These are phyloP conservation scores for Digitaria exilis DNA, from an alignment of 202 grass and related monocot species.

Conservation along the genomic window DNA sequence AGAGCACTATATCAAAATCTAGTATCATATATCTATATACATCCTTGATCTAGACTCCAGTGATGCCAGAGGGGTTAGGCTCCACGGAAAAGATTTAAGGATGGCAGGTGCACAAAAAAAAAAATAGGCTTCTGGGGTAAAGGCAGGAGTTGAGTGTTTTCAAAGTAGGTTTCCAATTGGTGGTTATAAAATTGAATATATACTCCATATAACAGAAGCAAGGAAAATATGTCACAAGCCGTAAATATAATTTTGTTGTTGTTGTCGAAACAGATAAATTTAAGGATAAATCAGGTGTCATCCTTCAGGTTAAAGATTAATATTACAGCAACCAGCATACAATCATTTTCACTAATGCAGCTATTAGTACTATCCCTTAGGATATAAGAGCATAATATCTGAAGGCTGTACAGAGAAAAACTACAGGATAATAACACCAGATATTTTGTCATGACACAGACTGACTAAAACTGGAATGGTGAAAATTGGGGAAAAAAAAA, in stretches of 20 bases:
- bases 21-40: not conserved
- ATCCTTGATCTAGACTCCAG: constrained; percentile 16
- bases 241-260: not conserved
- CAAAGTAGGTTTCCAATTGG: not conserved
- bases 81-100: not conserved
- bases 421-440: not conserved
- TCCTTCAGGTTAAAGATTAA: not conserved
- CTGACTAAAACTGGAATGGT: not conserved
- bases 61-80: not conserved
- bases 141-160: not conserved
- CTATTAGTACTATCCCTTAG: not conserved
- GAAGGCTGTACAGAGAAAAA: not conserved
- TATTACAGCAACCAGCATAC: not conserved
- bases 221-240: not conserved
- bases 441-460: constrained; percentile 26
- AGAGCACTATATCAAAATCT: not conserved
- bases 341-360: not conserved
- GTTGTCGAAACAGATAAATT: not conserved
- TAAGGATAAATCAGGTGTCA: not conserved
- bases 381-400: constrained; percentile 19
- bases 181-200: not conserved
- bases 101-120: not conserved
- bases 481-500: constrained; percentile 25
- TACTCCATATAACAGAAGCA: not conserved
- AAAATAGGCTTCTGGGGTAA: not conserved